These are phyloP conservation scores for Setomelanomma holmii DNA, from an alignment of 2,329 filamentous ascomycete genomes.

Conservation along the genomic window DNA sequence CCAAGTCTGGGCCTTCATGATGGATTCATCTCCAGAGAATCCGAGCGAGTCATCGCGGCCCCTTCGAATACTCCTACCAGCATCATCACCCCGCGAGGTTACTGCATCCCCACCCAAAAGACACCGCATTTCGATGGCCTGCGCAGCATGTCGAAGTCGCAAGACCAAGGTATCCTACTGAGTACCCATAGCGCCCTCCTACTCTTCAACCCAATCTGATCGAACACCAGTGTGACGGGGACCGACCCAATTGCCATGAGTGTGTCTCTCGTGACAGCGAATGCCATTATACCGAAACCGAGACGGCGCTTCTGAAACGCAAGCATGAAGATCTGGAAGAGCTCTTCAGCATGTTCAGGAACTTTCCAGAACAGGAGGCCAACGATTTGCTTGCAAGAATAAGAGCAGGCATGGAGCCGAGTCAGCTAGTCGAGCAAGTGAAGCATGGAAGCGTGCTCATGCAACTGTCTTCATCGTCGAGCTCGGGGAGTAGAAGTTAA, in stretches of 20 bases:
- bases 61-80: conserved; percentile 21
- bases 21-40: conserved; percentile 1
- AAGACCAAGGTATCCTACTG: conserved; percentile 22
- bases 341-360: conserved; percentile 19
- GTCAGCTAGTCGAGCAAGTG: conserved; percentile 21
- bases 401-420: conserved; percentile 19
- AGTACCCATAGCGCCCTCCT: not conserved
- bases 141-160: conserved; percentile 23
- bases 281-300: conserved; percentile 25
- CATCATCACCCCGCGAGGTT: conserved; percentile 11
- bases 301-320: conserved; percentile 19
- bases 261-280: conserved; percentile 16
- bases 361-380: conserved; percentile 17
- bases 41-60: conserved; percentile 6
- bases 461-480: conserved; percentile 9
- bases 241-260: conserved; percentile 22
- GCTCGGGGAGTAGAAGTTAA: not conserved
- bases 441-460: conserved; percentile 24
- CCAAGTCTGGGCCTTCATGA: not conserved
- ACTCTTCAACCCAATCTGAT: not conserved
- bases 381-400: conserved; percentile 15
- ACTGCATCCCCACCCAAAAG: conserved; percentile 14
- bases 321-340: conserved; percentile 20
- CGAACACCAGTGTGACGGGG: conserved; percentile 20
- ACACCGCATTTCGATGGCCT: conserved; percentile 21